phyloP scores from a whole-genome alignment of 345 rosid genomes.

The Microthlaspi erraticum region DNA sequence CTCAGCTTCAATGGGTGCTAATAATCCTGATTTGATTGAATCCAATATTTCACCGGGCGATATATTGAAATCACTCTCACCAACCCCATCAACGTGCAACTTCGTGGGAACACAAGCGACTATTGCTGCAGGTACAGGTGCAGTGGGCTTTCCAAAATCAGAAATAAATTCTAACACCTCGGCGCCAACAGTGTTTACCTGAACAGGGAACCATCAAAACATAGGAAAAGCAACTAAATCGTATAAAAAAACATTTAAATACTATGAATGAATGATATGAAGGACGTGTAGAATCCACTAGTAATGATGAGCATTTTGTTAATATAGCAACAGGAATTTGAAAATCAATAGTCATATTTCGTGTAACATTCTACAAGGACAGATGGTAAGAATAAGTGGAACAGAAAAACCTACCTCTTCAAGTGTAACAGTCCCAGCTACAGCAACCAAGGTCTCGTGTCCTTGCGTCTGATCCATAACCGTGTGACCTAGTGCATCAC shows the following conservation, averaged over 20 bases:
- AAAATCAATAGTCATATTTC: not conserved
- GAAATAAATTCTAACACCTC: slow-evolving; percentile 87
- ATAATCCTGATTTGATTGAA: slow-evolving; percentile 77
- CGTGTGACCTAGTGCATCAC: slow-evolving; percentile 93
- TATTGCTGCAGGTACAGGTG: slow-evolving; percentile 96
- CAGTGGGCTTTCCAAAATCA: slow-evolving; percentile 89
- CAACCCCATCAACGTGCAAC: slow-evolving; percentile 77
- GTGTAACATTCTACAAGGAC: slow-evolving; percentile 10
- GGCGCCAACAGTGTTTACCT: slow-evolving; percentile 96
- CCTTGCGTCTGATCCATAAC: slow-evolving; percentile 99
- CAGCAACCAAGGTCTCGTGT: slow-evolving; percentile 85
- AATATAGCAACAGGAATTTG: slow-evolving; percentile 14
- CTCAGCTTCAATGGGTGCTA: slow-evolving; percentile 92
- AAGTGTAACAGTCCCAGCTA: slow-evolving; percentile 90
- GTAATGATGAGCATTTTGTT: slow-evolving; percentile 13
- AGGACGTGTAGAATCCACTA: slow-evolving; percentile 6
- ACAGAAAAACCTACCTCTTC: slow-evolving; percentile 67
- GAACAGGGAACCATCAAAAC: slow-evolving; percentile 34
- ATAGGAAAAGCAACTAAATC: slow-evolving; percentile 3
- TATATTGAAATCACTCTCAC: slow-evolving; percentile 88
- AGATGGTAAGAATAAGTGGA: slow-evolving; percentile 5
- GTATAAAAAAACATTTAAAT: not conserved
- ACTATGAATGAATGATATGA: slow-evolving; percentile 4
- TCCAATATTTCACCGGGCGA: slow-evolving; percentile 69
- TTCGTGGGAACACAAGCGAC: slow-evolving; percentile 97